Percentiles rank a stretch among this genome's conserved stretches.
Conservation (phyloP, 768 basidiomycete species). For the Mycena pura region DNA sequence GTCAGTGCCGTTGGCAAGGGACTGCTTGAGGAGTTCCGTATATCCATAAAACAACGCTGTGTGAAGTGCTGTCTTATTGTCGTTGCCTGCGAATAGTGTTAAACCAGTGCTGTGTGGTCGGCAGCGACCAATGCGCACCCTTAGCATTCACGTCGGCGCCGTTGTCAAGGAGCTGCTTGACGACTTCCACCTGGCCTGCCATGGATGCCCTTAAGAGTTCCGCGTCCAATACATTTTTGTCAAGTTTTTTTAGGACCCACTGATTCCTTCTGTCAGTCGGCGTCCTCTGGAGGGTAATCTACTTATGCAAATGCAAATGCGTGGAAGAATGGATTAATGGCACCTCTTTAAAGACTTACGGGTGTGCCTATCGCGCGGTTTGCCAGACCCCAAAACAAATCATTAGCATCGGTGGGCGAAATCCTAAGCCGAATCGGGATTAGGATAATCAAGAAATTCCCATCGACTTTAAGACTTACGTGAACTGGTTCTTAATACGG, state of each 20-base stretch:
- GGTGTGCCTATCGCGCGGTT: not conserved
- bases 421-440: not conserved
- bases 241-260: not conserved
- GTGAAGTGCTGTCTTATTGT: too few species aligned
- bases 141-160: too few species aligned
- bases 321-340: not conserved
- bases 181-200: too few species aligned
- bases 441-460: not conserved
- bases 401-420: not conserved
- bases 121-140: too few species aligned
- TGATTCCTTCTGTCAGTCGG: not conserved
- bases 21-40: too few species aligned
- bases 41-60: too few species aligned
- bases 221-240: too few species aligned
- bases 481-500: not conserved
- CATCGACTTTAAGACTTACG: not conserved
- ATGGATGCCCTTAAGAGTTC: too few species aligned
- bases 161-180: too few species aligned
- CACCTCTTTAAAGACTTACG: not conserved
- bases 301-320: not conserved
- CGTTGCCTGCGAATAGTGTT: too few species aligned
- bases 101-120: too few species aligned
- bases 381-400: not conserved
- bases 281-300: not conserved
- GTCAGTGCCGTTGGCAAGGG: too few species aligned